These are phyloP conservation scores for Pyrrhoderma noxium DNA, from an alignment of 1,284 basidiomycete genomes.

Conservation along the genomic window DNA sequence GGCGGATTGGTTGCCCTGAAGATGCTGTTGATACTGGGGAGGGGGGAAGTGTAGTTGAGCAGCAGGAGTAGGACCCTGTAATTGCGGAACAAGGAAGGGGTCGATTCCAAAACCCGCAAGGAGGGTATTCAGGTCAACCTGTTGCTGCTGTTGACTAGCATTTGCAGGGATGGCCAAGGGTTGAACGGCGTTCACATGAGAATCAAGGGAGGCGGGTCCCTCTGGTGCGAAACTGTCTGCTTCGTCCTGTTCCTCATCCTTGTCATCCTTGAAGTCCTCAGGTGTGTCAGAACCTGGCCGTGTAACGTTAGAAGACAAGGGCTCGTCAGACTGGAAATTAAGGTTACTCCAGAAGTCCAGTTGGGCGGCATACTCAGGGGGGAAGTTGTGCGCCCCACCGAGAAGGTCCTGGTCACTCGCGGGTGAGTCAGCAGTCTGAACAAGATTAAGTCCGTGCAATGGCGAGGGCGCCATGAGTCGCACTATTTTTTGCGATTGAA, in stretches of 20 bases:
- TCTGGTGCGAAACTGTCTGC: constrained; percentile 39
- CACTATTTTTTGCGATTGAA: neutral
- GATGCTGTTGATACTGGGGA: too few relatives aligned
- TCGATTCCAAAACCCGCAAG: constrained; percentile 59
- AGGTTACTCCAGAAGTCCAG: constrained; percentile 82
- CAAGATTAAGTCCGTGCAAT: constrained; percentile 71
- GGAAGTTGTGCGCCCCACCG: constrained; percentile 49
- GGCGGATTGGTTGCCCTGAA: too few relatives aligned
- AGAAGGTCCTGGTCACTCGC: constrained; percentile 46
- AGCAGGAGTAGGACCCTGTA: constrained; percentile 29
- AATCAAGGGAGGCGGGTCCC: constrained; percentile 43
- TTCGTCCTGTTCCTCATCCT: constrained; percentile 36
- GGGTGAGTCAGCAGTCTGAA: constrained; percentile 42
- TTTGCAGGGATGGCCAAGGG: constrained; percentile 22
- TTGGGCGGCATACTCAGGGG: constrained; percentile 61
- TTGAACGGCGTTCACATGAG: constrained; percentile 52
- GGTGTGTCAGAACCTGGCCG: constrained; percentile 23
- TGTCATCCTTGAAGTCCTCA: constrained; percentile 34
- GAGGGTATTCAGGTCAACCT: constrained; percentile 49
- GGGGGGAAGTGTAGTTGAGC: constrained; percentile 37
- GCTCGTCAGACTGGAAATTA: constrained; percentile 71
- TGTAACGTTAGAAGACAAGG: constrained; percentile 28
- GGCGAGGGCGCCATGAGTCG: constrained; percentile 46
- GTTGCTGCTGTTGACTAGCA: constrained; percentile 16
- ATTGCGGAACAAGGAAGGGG: constrained; percentile 36